Evolutionary conservation across 371 early-diverging fungal species (phyloP).

Genomic region (Apophysomyces elegans): DNA sequence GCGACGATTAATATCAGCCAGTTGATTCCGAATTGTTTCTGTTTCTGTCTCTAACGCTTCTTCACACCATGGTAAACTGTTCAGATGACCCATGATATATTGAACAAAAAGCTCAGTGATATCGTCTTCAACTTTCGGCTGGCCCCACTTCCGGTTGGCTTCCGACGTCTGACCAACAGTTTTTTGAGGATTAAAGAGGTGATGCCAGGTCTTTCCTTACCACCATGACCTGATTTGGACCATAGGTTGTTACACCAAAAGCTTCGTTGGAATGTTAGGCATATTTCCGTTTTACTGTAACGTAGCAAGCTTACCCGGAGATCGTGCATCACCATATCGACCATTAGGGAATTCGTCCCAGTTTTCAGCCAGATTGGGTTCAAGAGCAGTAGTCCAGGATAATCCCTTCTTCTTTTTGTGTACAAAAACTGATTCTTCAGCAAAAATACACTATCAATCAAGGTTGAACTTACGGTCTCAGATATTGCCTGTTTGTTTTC

Average conservation of each 20-base stretch:
- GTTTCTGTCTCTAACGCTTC: conserved; percentile 80
- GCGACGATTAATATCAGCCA: conserved; percentile 66
- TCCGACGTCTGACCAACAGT: conserved; percentile 35
- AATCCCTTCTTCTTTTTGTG: conserved; percentile 10
- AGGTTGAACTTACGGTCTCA: neutral
- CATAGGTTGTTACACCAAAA: conserved; percentile 63
- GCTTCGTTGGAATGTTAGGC: conserved; percentile 23
- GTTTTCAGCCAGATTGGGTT: conserved; percentile 52
- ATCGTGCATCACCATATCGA: conserved; percentile 95
- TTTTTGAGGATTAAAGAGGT: conserved; percentile 20
- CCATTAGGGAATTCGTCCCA: conserved; percentile 99
- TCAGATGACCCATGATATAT: conserved; percentile 75
- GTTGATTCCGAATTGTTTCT: conserved; percentile 65
- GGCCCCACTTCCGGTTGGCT: conserved; percentile 76
- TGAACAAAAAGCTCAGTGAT: conserved; percentile 72
- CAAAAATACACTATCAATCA: neutral
- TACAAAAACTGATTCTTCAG: neutral
- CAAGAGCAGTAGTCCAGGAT: conserved; percentile 31
- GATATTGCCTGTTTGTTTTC: conserved; percentile 4
- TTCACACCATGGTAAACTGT: conserved; percentile 91
- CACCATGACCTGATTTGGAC: conserved; percentile 70
- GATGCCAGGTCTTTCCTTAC: conserved; percentile 24
- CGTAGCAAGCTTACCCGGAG: conserved; percentile 62
- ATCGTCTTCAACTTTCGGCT: conserved; percentile 66
- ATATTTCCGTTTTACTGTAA: neutral